These are phyloP conservation scores for Lanzia echinophila DNA, from an alignment of 2,329 filamentous ascomycete genomes.

Conservation along the genomic window DNA sequence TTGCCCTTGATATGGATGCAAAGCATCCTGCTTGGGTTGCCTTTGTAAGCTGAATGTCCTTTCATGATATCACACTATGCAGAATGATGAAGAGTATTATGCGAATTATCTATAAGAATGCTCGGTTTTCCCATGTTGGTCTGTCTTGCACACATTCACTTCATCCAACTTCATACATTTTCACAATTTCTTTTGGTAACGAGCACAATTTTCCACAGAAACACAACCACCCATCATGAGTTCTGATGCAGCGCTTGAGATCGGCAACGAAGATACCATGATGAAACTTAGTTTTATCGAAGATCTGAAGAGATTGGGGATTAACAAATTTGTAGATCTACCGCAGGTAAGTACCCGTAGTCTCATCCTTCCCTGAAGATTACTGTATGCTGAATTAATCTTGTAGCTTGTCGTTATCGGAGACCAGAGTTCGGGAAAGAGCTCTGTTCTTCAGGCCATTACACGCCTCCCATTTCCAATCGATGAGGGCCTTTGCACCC, in stretches of 20 bases:
- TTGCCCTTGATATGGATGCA: too few species aligned
- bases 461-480: slow-evolving; percentile 35
- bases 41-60: too few species aligned
- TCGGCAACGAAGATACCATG: slow-evolving; percentile 1
- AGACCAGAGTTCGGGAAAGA: slow-evolving; percentile 36
- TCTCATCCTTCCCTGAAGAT: neutral
- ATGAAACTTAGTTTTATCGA: slow-evolving; percentile 14
- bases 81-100: too few species aligned
- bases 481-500: slow-evolving; percentile 16
- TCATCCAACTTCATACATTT: too few species aligned
- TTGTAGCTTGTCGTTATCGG: slow-evolving; percentile 33
- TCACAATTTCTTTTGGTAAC: too few species aligned
- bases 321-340: slow-evolving; percentile 15
- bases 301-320: slow-evolving; percentile 13
- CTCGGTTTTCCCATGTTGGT: too few species aligned
- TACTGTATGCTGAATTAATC: neutral
- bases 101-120: too few species aligned
- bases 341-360: slow-evolving; percentile 12
- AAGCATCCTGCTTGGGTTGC: too few species aligned
- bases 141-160: too few species aligned
- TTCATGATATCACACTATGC: too few species aligned
- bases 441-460: slow-evolving; percentile 29
- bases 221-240: neutral
- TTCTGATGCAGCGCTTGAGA: neutral
- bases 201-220: too few species aligned